These are phyloP conservation scores for Mucor circinelloides DNA, from an alignment of 371 early-diverging fungal species.

Conservation along the genomic window DNA sequence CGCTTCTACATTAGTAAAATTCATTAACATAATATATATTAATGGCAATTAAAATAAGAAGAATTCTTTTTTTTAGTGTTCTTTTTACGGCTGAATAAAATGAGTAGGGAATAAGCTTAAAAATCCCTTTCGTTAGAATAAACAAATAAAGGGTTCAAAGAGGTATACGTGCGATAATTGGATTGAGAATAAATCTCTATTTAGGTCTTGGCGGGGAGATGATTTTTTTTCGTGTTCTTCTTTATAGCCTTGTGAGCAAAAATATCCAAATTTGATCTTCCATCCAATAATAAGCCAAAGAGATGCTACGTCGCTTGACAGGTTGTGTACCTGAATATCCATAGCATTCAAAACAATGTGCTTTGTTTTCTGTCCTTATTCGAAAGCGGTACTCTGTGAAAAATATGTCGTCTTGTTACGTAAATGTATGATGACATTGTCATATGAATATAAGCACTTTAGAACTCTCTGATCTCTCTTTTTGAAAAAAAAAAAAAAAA, in stretches of 20 bases:
- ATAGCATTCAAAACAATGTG: neutral
- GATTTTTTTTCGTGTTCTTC: neutral
- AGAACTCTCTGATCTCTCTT: neutral
- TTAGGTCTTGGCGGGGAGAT: neutral
- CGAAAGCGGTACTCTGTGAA: too few species aligned
- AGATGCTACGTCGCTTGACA: conserved; percentile 2
- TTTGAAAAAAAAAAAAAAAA: neutral
- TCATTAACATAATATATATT: neutral
- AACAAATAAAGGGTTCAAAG: neutral
- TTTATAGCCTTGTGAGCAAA: neutral
- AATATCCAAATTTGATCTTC: neutral
- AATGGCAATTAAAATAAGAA: too few species aligned
- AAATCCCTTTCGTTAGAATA: neutral
- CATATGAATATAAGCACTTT: neutral
- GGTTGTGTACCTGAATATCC: conserved; percentile 2
- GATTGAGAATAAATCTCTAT: neutral
- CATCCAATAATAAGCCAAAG: neutral
- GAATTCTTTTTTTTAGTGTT: too few species aligned
- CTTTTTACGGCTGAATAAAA: too few species aligned
- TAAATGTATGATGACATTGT: too few species aligned
- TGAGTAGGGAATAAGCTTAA: neutral
- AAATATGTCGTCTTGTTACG: too few species aligned
- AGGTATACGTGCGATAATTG: neutral
- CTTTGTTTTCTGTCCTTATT: neutral
- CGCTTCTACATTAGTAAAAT: neutral